Base-by-base conservation (phyloP, 129 eudicot species). In the Rutidosis leptorrhynchoides region DNA sequence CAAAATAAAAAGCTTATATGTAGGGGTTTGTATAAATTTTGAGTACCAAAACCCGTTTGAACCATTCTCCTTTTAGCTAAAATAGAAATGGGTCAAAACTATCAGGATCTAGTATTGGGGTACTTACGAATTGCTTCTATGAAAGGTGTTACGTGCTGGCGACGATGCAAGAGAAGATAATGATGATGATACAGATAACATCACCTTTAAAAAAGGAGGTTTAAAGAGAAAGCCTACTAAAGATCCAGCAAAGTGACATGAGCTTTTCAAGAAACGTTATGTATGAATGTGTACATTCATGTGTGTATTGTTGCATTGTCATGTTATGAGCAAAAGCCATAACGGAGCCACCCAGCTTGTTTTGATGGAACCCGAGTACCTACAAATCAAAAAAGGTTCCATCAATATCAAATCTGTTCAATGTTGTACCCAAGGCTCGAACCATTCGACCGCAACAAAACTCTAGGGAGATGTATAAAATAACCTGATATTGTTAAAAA, bases 111-210 rank as follows among this genome's bases (percentile, higher is more conserved):
- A 19, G 6, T 33, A 42, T 66, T 11, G 2, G 27, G 15, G n/a
- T 51, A 28, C 16, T 26, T 54, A 37, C 11, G 35, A 29, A 29
- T 37, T 66, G 21, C 35, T 62, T 68, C 10, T 54, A 46, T 25
- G 58, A 80, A 30, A 88, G 96, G 97, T 90, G 58, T 56, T 83
- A 48, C 86, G 78, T 77, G 95, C 90, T 16, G 97, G 97, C 0
- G 95, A 90, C 70, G 90, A 85, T 62, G 70, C 46, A 1, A 79
- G 83, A 46, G 58, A 95, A 90, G 78, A 82, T 74, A 79, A 77
- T 90, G 97, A 86, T 52, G 95, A 90, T 74, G 97, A 90, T 79
- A 76, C 95, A 56, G 97, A 90, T 70, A 95, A 80, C 62, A 66
- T 90, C 33, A 90, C 97, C 42, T 84, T 86, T 23, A 83, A 81